Evolutionary conservation across 2,329 filamentous ascomycete species (phyloP), one percentile per base, ranked within the genome.

Genomic region (Aspergillus persii): DNA sequence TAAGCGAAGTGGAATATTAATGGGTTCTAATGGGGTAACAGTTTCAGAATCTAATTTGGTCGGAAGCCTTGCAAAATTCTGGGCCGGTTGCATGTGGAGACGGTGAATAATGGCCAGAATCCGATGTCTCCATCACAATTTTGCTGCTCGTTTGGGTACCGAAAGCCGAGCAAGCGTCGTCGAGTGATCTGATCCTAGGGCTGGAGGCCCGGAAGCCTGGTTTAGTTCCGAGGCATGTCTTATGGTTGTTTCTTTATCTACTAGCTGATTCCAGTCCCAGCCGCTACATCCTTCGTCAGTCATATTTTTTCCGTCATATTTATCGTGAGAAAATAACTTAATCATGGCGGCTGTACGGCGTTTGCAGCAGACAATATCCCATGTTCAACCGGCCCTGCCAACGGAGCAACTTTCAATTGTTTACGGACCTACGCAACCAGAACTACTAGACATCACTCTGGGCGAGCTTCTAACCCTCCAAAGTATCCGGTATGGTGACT

Each of bases 381-480:
- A 74, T 54, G 56, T 71, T 15, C 65, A 69, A 49, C 62, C 68
- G 3, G 55, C 58, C 1, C 36, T 59, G 18, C 56, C 50, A 3
- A 52, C 61, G 9, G 60, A 65, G 29, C 63, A 68, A 26, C 67
- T 80, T 50, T 83, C 89, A 0, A 75, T 92, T 23, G 82, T 93
- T 31, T 81, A 89, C 55, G 90, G 90, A 1, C 86, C 87, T 2
- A 81, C 85, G 48, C 83, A 90, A 63, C 87, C 89, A 59, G 86
- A 87, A 1, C 81, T 93, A 41, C 80, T 90, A 51, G 85, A 91
- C 60, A 77, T 92, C 53, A 92, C 89, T 0, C 81, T 93, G 7
- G 87, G 88, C 5, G 87, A 91, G 70, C 81, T 93, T 1, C 81
- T 93, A 44, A 86, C 89, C 60, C 80, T 90, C 12, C 90, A 93